A percentile compares a stretch with the other conserved stretches of the same genome.
Evolutionary conservation across 192 early-diverging fungal species (phyloP).

Genomic region (Diversispora eburnea): DNA sequence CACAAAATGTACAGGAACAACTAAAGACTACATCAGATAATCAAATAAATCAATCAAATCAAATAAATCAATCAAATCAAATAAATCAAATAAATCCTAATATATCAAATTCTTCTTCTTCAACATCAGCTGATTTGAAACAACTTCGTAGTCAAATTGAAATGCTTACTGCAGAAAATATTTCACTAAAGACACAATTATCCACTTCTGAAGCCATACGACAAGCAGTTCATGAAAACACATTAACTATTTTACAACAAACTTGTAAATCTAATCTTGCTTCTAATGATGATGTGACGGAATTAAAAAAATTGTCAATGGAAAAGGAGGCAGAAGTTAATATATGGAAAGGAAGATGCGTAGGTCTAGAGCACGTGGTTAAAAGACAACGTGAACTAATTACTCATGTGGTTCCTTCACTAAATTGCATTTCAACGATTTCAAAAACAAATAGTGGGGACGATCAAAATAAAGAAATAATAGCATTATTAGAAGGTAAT

Average conservation of each 20-base stretch:
- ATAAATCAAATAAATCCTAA: neutral
- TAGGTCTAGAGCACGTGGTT: slow-evolving; percentile 9
- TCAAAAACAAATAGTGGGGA: neutral
- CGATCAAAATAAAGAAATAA: neutral
- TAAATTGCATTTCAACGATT: neutral
- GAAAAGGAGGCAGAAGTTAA: slow-evolving; percentile 20
- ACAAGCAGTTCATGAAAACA: slow-evolving; percentile 11
- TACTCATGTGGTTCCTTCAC: slow-evolving; percentile 1
- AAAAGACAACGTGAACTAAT: slow-evolving; percentile 8
- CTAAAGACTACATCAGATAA: neutral
- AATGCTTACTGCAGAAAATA: slow-evolving; percentile 1
- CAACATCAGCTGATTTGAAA: neutral
- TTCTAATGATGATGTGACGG: neutral
- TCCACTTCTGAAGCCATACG: neutral
- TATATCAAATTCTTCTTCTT: neutral
- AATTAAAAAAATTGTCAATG: neutral
- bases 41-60: neutral
- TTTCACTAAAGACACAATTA: neutral
- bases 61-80: neutral
- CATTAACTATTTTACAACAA: slow-evolving; percentile 13
- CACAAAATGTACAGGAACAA: neutral
- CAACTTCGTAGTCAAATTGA: slow-evolving; percentile 15
- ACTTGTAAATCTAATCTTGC: neutral
- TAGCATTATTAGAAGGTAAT: neutral
- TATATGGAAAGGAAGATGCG: slow-evolving; percentile 4